Base-by-base conservation (phyloP, 352 stramenopile genomes). In the Phytophthora sojae region DNA sequence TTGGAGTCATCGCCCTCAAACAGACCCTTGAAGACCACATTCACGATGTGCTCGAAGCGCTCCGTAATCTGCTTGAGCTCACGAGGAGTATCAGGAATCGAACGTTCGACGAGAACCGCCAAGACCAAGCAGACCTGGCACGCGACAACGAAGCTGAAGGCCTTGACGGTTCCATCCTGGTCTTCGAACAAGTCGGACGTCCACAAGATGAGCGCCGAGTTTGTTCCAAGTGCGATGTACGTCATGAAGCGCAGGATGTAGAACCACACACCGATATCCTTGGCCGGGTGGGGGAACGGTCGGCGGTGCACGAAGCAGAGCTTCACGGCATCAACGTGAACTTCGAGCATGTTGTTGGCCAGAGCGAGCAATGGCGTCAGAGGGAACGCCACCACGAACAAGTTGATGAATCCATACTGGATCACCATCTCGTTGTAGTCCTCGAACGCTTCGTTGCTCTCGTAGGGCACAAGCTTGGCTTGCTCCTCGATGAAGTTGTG, bases 381-480 rank as follows among this genome's bases (percentile, higher is more conserved):
- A 26, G 96, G 96, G 71, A 98, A 98, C 32, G 94, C 96, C 12
- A 93, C 89, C 0, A 97, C 94, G 68, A 99, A 99, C 42, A 99
- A 74, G 60, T 95, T 98, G 42, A 98, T 93, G 68, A 98, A 99
- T 49, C 96, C 96, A 66, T 98, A 98, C 87, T 98, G 94, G 58
- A 98, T 97, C 19, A 98, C 85, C 82, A 96, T 89, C 67, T 96
- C 89, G 70, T 95, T 95, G 78, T 94, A 95, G 77, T 98, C 95
- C 35, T 96, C 83, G 45, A 97, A 97, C 11, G 86, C 78, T 32
- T 96, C 88, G 25, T 90, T 85, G 44, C 77, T 81, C 60, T 97
- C 87, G 63, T 98, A 97, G 30, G 85, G 86, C 57, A 89, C 67
- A 25, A 94, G 76, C 71, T 94, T 91, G 15, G 89, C 85, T 51